These are phyloP conservation scores for Manihot esculenta DNA, from an alignment of 441 rosid genomes.

Conservation along the genomic window DNA sequence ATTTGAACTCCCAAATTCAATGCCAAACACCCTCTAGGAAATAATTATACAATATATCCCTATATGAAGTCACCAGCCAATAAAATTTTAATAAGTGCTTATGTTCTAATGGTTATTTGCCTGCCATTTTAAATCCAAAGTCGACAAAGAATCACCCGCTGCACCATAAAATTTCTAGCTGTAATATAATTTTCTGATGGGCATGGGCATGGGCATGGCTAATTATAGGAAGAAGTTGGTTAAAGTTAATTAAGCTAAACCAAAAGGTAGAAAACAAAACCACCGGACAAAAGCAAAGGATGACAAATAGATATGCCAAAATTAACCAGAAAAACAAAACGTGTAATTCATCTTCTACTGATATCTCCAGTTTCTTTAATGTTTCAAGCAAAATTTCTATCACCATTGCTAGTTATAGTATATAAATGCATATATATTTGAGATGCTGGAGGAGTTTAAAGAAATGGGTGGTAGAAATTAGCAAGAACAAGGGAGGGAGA, in stretches of 20 bases:
- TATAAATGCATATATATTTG: not conserved
- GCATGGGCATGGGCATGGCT: not conserved
- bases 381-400: not conserved
- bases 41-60: no score
- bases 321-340: not conserved
- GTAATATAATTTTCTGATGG: no score
- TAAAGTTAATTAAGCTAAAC: not conserved
- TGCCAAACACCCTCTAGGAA: no score
- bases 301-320: constrained; percentile 11
- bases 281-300: not conserved
- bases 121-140: no score
- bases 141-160: no score
- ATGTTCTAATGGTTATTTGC: no score
- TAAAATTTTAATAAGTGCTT: no score
- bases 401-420: not conserved
- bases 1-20: no score
- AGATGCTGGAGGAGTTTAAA: not conserved
- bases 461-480: not conserved
- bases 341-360: not conserved
- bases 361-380: constrained; percentile 1
- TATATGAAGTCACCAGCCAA: no score
- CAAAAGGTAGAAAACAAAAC: constrained; percentile 3
- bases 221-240: constrained; percentile 7
- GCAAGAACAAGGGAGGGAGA: not conserved
- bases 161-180: no score